phyloP scores from a whole-genome alignment of 2,329 filamentous ascomycete species.

The Apiospora marii region DNA sequence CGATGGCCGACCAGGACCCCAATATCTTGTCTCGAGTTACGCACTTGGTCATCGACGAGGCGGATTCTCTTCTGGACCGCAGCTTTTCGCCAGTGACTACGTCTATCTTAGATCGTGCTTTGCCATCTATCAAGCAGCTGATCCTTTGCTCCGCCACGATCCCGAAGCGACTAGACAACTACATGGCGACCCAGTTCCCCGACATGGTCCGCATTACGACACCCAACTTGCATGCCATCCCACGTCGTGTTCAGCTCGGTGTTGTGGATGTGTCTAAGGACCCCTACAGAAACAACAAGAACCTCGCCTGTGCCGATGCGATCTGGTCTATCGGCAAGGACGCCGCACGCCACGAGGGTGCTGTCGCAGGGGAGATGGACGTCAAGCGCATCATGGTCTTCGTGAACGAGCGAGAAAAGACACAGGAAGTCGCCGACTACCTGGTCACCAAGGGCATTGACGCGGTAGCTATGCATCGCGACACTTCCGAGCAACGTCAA shows the following conservation, averaged over 20 bases:
- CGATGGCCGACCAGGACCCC: constrained; percentile 88
- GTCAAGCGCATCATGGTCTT: constrained; percentile 92
- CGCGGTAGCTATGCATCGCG: constrained; percentile 83
- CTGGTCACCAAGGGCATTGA: constrained; percentile 87
- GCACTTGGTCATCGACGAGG: constrained; percentile 92
- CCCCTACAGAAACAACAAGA: constrained; percentile 93
- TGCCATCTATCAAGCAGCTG: constrained; percentile 84
- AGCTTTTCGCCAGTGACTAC: constrained; percentile 88
- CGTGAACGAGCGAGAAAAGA: constrained; percentile 94
- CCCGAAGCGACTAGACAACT: constrained; percentile 85
- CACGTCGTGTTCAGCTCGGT: constrained; percentile 89
- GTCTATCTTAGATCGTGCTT: constrained; percentile 80
- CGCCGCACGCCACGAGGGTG: constrained; percentile 64
- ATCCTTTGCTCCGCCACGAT: constrained; percentile 97
- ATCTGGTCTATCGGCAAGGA: constrained; percentile 94
- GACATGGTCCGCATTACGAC: constrained; percentile 87
- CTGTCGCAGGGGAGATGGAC: constrained; percentile 63
- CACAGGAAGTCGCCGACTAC: constrained; percentile 80
- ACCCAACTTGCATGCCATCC: constrained; percentile 95
- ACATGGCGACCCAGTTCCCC: constrained; percentile 83
- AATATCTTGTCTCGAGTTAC: constrained; percentile 91
- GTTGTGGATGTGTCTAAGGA: constrained; percentile 91
- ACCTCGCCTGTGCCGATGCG: constrained; percentile 90
- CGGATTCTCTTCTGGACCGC: constrained; percentile 93
- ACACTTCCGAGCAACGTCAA: constrained; percentile 80